A percentile compares a stretch with the other conserved stretches of the same genome.
These are phyloP conservation scores for Dioscorea cayenensis DNA, from an alignment of 116 monocot species.

Conservation along the genomic window DNA sequence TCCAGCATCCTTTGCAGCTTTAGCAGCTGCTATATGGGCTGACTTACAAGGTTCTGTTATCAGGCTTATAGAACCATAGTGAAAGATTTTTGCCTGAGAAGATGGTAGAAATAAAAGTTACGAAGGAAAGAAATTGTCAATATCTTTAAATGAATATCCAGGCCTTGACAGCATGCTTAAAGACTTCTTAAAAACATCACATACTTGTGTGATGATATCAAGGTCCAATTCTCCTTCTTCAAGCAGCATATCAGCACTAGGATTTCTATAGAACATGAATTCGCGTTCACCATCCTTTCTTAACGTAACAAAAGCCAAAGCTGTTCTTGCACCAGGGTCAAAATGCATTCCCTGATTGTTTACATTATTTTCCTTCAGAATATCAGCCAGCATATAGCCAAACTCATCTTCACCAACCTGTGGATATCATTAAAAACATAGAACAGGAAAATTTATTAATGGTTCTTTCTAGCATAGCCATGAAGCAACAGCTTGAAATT, in stretches of 20 bases:
- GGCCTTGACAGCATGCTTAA: background rate
- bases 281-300: constrained; percentile 88
- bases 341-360: constrained; percentile 80
- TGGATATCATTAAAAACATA: background rate
- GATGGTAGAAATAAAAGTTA: background rate
- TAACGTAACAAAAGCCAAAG: constrained; percentile 95
- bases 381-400: constrained; percentile 89
- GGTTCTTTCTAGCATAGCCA: background rate
- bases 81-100: constrained; percentile 87
- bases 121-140: background rate
- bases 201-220: constrained; percentile 83
- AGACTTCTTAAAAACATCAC: background rate
- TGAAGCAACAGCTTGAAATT: background rate
- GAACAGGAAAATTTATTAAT: background rate
- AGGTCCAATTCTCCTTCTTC: constrained; percentile 85
- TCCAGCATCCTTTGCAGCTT: constrained; percentile 92
- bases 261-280: constrained; percentile 99
- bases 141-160: background rate
- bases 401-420: constrained; percentile 99
- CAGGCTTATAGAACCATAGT: constrained; percentile 97
- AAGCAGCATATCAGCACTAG: constrained; percentile 99
- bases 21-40: constrained; percentile 82
- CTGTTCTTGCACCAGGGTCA: constrained; percentile 90
- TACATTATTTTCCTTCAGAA: constrained; percentile 90
- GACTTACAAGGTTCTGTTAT: constrained; percentile 97